Evolutionary conservation across 2,329 filamentous ascomycete species (phyloP).

Genomic region (Calonectria leucothoes): DNA sequence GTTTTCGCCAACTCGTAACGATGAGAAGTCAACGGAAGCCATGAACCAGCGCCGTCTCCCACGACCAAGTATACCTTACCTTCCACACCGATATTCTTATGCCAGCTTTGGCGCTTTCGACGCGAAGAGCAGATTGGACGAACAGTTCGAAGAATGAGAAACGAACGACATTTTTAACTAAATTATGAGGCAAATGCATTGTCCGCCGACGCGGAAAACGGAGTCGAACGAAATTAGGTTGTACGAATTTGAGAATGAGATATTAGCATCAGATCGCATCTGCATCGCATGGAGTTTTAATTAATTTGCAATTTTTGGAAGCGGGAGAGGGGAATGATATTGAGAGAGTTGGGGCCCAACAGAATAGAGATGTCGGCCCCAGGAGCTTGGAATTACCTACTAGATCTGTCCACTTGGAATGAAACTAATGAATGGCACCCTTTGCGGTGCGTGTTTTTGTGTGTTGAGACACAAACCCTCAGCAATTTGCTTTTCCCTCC

Average conservation of each 20-base stretch:
- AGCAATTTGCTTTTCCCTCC: background rate
- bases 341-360: background rate
- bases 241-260: conserved; percentile 10
- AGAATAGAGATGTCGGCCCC: background rate
- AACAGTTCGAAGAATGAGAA: background rate
- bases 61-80: background rate
- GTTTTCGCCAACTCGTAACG: conserved; percentile 64
- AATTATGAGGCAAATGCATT: conserved; percentile 13
- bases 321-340: background rate
- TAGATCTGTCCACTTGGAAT: background rate
- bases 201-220: conserved; percentile 6
- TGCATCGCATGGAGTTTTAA: conserved; percentile 1
- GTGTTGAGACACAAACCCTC: background rate
- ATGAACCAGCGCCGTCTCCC: background rate
- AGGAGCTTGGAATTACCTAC: background rate
- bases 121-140: background rate
- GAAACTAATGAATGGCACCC: conserved; percentile 4
- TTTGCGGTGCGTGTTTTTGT: background rate
- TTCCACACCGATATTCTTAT: background rate
- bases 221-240: conserved; percentile 14
- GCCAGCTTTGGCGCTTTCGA: background rate
- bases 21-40: background rate
- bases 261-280: conserved; percentile 9
- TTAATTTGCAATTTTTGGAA: background rate
- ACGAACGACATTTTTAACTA: background rate